Conservation (phyloP, 1,284 basidiomycete species). For the Marasmius oreades region DNA sequence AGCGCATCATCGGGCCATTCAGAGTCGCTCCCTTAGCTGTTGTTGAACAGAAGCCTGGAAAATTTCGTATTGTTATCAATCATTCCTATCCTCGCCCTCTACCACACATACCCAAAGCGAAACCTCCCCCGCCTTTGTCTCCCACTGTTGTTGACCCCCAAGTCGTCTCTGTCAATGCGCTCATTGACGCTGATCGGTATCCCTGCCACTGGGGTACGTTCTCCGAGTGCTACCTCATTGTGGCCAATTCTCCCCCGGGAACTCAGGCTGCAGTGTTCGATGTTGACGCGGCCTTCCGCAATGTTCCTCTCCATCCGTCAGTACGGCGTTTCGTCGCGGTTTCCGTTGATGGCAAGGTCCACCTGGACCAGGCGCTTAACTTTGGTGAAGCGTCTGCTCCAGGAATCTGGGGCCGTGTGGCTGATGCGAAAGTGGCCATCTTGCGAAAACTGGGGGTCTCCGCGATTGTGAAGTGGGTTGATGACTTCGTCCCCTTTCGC, state of each 20-base stretch:
- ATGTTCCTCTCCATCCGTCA: constrained; percentile 25
- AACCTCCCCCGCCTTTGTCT: neutral
- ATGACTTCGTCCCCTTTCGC: constrained; percentile 29
- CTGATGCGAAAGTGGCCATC: constrained; percentile 24
- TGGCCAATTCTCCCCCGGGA: constrained; percentile 15
- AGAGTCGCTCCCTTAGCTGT: constrained; percentile 4
- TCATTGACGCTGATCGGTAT: constrained; percentile 2
- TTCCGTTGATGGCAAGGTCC: constrained; percentile 17
- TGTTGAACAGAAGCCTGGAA: neutral
- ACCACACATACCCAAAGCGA: neutral
- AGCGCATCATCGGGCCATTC: constrained; percentile 2
- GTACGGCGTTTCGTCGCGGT: constrained; percentile 21
- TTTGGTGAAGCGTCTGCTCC: constrained; percentile 28
- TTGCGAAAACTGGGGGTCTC: constrained; percentile 10
- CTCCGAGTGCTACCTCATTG: neutral
- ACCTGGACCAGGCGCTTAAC: constrained; percentile 24
- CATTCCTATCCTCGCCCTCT: constrained; percentile 2
- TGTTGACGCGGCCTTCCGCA: too few relatives aligned
- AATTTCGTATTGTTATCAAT: constrained; percentile 7
- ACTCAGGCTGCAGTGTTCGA: constrained; percentile 25
- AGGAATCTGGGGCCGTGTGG: constrained; percentile 29
- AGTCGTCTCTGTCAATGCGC: constrained; percentile 2
- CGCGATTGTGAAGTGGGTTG: constrained; percentile 32
- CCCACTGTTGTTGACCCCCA: neutral
- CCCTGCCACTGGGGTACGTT: neutral